Evolutionary conservation across 768 basidiomycete species (phyloP).

Genomic region (Mycena leptocephala): DNA sequence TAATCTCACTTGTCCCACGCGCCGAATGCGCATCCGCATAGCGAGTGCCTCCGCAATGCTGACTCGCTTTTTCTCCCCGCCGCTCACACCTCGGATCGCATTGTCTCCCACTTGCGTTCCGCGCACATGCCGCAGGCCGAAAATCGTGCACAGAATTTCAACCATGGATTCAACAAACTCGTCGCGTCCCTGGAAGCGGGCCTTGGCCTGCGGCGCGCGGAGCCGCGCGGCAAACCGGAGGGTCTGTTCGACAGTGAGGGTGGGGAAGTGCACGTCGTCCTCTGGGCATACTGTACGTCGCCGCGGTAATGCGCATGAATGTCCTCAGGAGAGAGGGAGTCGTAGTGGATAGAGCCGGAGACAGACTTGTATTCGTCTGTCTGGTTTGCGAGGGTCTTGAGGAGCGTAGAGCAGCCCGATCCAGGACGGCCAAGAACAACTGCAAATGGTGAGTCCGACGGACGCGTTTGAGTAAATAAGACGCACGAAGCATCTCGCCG

Average conservation of each 20-base stretch:
- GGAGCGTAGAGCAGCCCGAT: constrained; percentile 88
- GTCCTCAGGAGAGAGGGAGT: constrained; percentile 78
- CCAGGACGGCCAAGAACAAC: constrained; percentile 92
- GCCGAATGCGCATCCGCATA: constrained; percentile 69
- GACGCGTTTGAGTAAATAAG: neutral
- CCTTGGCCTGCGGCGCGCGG: constrained; percentile 69
- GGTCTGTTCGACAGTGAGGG: constrained; percentile 85
- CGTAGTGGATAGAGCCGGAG: constrained; percentile 82
- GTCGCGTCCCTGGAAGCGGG: constrained; percentile 66
- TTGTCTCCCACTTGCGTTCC: constrained; percentile 87
- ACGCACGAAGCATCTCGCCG: constrained; percentile 85
- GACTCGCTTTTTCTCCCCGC: constrained; percentile 88
- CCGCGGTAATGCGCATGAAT: constrained; percentile 80
- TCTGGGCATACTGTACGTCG: constrained; percentile 88
- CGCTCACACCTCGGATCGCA: constrained; percentile 80
- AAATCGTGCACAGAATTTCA: constrained; percentile 76
- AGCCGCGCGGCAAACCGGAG: constrained; percentile 79
- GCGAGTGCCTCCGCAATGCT: constrained; percentile 81
- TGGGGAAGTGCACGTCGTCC: constrained; percentile 91
- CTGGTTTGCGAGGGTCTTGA: constrained; percentile 87
- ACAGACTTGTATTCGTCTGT: constrained; percentile 78
- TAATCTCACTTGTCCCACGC: constrained; percentile 84
- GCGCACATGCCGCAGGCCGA: constrained; percentile 82
- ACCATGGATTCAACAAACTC: constrained; percentile 62
- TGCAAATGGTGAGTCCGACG: constrained; percentile 40